Conservation (phyloP, 768 basidiomycete species). For the Phaeotremella skinneri region DNA sequence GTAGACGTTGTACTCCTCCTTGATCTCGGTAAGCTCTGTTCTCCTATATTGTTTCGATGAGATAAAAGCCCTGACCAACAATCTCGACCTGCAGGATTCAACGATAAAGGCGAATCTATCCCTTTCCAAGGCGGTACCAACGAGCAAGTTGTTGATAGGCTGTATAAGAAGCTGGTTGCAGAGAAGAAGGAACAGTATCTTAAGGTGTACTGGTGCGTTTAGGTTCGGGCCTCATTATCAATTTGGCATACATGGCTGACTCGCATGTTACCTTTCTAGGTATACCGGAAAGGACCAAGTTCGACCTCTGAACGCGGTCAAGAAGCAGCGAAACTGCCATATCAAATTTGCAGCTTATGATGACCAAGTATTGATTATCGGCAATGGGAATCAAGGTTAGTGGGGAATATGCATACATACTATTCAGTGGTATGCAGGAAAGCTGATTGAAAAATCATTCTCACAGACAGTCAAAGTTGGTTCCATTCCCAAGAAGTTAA, state of each 20-base stretch:
- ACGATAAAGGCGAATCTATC: constrained; percentile 63
- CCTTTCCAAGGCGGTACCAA: constrained; percentile 72
- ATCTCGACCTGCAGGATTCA: constrained; percentile 52
- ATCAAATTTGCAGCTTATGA: constrained; percentile 70
- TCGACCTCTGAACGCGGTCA: constrained; percentile 64
- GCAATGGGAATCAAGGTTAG: constrained; percentile 67
- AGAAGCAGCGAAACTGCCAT: constrained; percentile 70
- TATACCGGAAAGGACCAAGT: constrained; percentile 67
- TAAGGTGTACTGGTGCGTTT: constrained; percentile 50
- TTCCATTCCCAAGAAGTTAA: constrained; percentile 72
- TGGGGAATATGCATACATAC: background rate
- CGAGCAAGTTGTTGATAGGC: constrained; percentile 63
- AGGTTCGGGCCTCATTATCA: background rate
- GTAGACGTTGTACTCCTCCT: constrained; percentile 64
- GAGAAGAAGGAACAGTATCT: constrained; percentile 56
- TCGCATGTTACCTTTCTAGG: constrained; percentile 49
- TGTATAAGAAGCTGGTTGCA: constrained; percentile 59
- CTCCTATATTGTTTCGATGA: constrained; percentile 36
- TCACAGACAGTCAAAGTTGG: constrained; percentile 64
- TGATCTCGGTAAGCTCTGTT: constrained; percentile 55
- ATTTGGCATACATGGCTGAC: background rate
- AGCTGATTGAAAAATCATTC: background rate
- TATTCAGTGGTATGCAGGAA: constrained; percentile 16
- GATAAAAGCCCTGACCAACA: too few relatives aligned
- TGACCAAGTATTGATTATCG: constrained; percentile 63